Evolutionary conservation across 2,329 filamentous ascomycete species (phyloP), one percentile per base, ranked within the genome.

Genomic region (Fonsecaea pedrosoi): DNA sequence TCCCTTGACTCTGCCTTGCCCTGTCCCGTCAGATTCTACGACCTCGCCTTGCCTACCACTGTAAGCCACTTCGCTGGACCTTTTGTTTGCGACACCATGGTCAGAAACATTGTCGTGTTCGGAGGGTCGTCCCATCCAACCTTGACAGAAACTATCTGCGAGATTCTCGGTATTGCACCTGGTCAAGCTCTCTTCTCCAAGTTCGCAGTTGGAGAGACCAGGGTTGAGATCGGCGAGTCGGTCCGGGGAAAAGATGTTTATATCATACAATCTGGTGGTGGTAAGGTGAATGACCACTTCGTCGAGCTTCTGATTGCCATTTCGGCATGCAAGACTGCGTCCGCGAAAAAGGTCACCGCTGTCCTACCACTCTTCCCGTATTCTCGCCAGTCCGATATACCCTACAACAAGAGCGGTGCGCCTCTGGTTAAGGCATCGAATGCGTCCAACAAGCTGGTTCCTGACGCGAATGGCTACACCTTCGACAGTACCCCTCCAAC

Each of bases 241-340:
- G 95, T 99, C 60, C 91, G 95, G 74, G 95, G 92, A 74, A 99
- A 99, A 80, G 95, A 99, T 87, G 95, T 97, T 78, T 99, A 96
- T 82, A 97, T 98, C 77, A 92, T 99, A 75, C 94, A 98, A 81
- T 95, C 92, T 50, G 93, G 92, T 73, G 92, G 92, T 73, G 93
- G 92, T 70, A 91, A 91, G 75, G 92, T 97, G 81, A 99, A 99
- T 78, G 95, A 99, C 81, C 89, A 96, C 81, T 88, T 99, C 71
- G 91, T 99, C 83, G 95, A 99, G 77, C 89, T 98, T 58, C 91
- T 96, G 79, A 97, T 98, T 82, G 97, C 95, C 82, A 94, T 98
- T 74, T 96, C 92, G n/a, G 95, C 95, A 69, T 98, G 95, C 87
- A 96, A 97, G 82, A 90, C 91, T 12, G 93, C 93, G 73, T 97